Conservation (phyloP, 768 basidiomycete species). For the Boletus speciosus region DNA sequence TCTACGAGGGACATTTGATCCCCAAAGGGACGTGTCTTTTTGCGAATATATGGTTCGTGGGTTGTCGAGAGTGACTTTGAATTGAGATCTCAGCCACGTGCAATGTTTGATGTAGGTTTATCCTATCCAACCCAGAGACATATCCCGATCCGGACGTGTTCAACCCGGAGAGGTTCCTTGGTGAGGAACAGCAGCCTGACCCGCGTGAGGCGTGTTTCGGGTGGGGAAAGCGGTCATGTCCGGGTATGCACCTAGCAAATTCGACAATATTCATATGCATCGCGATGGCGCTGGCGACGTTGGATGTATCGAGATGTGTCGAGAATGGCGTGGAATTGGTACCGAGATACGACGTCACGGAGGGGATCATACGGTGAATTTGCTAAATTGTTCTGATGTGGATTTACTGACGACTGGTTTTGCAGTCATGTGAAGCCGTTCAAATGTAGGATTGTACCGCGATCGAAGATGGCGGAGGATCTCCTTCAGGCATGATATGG, state of each 20-base stretch:
- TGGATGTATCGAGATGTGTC: slow-evolving; percentile 5
- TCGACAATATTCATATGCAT: slow-evolving; percentile 8
- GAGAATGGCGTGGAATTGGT: neutral
- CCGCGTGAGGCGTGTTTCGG: slow-evolving; percentile 12
- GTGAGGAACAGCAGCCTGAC: slow-evolving; percentile 1
- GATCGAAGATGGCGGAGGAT: neutral
- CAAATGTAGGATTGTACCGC: slow-evolving; percentile 4
- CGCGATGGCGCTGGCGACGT: neutral
- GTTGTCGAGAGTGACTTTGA: too few relatives aligned
- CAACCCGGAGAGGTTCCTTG: slow-evolving; percentile 9
- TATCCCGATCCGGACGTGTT: slow-evolving; percentile 6
- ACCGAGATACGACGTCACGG: neutral
- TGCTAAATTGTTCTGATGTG: neutral
- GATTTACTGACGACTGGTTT: neutral
- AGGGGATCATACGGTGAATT: neutral
- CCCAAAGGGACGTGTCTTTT: slow-evolving; percentile 17
- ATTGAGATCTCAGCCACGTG: neutral
- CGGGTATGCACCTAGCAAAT: slow-evolving; percentile 2
- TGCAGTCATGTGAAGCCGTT: slow-evolving; percentile 11
- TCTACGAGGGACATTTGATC: slow-evolving; percentile 18
- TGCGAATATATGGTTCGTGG: slow-evolving; percentile 10
- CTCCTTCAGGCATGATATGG: neutral
- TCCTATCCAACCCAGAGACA: neutral
- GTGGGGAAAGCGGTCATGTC: slow-evolving; percentile 8
- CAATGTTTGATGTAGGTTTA: neutral